phyloP scores from a whole-genome alignment of 768 basidiomycete species.

The Boletus patriciae region DNA sequence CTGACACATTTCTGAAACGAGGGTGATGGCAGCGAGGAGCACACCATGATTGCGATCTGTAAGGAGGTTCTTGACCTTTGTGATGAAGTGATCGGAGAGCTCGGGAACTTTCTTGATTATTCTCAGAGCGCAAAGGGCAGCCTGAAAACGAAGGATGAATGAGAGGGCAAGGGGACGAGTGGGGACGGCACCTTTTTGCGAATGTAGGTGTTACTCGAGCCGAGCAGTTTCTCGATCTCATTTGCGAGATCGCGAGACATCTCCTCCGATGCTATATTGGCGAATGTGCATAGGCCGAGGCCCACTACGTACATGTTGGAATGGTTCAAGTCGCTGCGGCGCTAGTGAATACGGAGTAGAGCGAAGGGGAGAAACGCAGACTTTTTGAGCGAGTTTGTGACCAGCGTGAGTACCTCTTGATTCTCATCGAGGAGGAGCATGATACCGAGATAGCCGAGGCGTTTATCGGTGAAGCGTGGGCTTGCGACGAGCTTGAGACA shows the following conservation, averaged over 20 bases:
- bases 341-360: slow-evolving; percentile 4
- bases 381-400: slow-evolving; percentile 99
- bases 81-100: slow-evolving; percentile 86
- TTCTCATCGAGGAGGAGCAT: slow-evolving; percentile 98
- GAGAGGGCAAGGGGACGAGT: not conserved
- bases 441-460: slow-evolving; percentile 94
- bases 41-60: slow-evolving; percentile 98
- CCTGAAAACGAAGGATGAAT: slow-evolving; percentile 45
- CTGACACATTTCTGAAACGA: slow-evolving; percentile 93
- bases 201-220: slow-evolving; percentile 97
- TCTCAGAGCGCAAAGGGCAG: slow-evolving; percentile 90
- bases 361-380: slow-evolving; percentile 33
- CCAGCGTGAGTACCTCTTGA: slow-evolving; percentile 94
- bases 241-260: slow-evolving; percentile 98
- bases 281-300: slow-evolving; percentile 95
- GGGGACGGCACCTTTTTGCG: slow-evolving; percentile 80
- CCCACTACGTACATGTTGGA: slow-evolving; percentile 99
- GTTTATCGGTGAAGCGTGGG: slow-evolving; percentile 93
- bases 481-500: slow-evolving; percentile 93
- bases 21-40: slow-evolving; percentile 87
- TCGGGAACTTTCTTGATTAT: slow-evolving; percentile 97
- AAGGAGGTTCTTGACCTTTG: slow-evolving; percentile 86
- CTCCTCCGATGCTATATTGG: slow-evolving; percentile 98
- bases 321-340: slow-evolving; percentile 93
- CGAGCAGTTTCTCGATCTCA: slow-evolving; percentile 95